These are phyloP conservation scores for Pleurotus ostreatus DNA, from an alignment of 768 basidiomycete genomes.

Conservation along the genomic window DNA sequence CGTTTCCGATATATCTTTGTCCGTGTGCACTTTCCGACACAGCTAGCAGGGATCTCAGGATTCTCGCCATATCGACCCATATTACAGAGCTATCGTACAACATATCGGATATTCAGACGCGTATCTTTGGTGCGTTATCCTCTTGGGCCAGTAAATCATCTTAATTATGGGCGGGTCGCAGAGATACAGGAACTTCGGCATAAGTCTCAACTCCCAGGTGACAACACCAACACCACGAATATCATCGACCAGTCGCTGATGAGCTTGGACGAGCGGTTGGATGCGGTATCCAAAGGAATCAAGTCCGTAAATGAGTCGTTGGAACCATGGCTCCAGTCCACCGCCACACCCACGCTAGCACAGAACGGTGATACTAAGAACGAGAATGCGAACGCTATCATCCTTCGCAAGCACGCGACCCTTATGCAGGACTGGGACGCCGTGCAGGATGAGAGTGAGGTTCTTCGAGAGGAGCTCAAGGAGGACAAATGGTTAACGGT, in stretches of 20 bases:
- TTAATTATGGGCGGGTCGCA: conserved; percentile 23
- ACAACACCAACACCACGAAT: conserved; percentile 54
- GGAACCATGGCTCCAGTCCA: conserved; percentile 49
- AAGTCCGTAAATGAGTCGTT: conserved; percentile 64
- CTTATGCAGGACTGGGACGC: conserved; percentile 77
- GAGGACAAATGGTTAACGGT: conserved; percentile 97
- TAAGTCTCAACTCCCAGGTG: conserved; percentile 65
- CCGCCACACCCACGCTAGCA: conserved; percentile 44
- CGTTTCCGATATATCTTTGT: conserved; percentile 27
- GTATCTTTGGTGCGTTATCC: conserved; percentile 70
- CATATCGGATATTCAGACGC: conserved; percentile 86
- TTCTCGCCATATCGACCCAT: conserved; percentile 77
- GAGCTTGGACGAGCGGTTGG: conserved; percentile 74
- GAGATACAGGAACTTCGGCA: conserved; percentile 94
- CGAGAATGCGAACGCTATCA: conserved; percentile 34
- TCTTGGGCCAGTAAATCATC: conserved; percentile 3
- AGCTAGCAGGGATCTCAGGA: conserved; percentile 60
- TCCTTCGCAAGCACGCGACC: conserved; percentile 72
- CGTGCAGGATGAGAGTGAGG: conserved; percentile 75
- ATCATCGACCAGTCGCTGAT: conserved; percentile 82
- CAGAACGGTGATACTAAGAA: conserved; percentile 27
- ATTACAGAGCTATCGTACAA: conserved; percentile 85
- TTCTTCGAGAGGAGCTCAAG: conserved; percentile 86
- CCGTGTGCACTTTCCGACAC: conserved; percentile 10
- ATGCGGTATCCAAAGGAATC: conserved; percentile 68